Evolutionary conservation across 306 rosid species (phyloP).

Genomic region (Hylodesmum podocarpum): DNA sequence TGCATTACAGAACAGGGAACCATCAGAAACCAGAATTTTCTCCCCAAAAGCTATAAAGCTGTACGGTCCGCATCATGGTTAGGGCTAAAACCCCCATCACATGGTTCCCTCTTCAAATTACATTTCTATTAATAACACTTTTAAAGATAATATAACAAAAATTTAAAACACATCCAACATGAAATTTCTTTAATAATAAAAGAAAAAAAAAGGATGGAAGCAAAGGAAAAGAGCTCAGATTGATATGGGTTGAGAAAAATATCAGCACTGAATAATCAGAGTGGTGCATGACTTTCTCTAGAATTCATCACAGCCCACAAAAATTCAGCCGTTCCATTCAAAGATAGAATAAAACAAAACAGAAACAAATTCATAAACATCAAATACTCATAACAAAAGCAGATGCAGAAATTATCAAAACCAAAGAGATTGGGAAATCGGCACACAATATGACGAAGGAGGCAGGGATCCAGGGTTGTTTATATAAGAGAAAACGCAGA

Average conservation of each 20-base stretch:
- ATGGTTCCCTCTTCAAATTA: constrained; percentile 33
- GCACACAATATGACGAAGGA: neutral
- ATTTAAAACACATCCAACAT: too few species aligned
- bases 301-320: constrained; percentile 57
- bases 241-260: constrained; percentile 71
- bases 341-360: neutral
- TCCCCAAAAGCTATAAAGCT: constrained; percentile 70
- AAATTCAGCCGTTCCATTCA: too few species aligned
- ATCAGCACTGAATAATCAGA: constrained; percentile 83
- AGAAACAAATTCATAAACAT: neutral
- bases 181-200: too few species aligned
- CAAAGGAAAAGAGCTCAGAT: constrained; percentile 42
- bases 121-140: neutral
- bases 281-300: constrained; percentile 95
- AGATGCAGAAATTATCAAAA: too few species aligned
- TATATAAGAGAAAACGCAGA: constrained; percentile 12
- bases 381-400: neutral
- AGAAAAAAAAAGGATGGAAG: too few species aligned
- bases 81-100: constrained; percentile 61
- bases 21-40: constrained; percentile 76
- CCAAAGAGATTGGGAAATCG: too few species aligned
- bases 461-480: neutral
- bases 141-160: too few species aligned
- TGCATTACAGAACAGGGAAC: constrained; percentile 33
- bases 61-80: constrained; percentile 99